A percentile compares a stretch with the other conserved stretches of the same genome.
These are phyloP conservation scores for Debaryomycetaceae sp. DNA, from an alignment of 1,139 yeast species.

Conservation along the genomic window DNA sequence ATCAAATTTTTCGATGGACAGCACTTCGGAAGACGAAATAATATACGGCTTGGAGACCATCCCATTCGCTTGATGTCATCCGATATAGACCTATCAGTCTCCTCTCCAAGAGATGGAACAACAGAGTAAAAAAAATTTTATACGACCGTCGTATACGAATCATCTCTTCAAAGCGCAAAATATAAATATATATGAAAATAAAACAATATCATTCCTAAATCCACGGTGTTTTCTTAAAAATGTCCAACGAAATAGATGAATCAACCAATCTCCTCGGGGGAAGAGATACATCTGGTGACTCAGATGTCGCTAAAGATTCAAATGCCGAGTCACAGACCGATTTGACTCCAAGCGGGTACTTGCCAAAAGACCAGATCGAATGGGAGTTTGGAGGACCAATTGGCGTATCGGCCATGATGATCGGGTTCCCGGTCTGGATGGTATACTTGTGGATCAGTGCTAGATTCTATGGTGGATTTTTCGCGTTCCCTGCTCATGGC, in stretches of 20 bases:
- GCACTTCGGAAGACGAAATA: background rate
- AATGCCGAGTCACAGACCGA: background rate
- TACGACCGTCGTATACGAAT: no score
- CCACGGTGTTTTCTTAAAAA: no score
- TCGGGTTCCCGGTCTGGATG: conserved; percentile 90
- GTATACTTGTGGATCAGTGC: conserved; percentile 96
- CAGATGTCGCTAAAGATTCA: background rate
- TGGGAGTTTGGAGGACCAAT: conserved; percentile 92
- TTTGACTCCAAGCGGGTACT: conserved; percentile 21
- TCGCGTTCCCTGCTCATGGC: conserved; percentile 64
- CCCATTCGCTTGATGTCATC: no score
- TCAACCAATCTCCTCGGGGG: background rate
- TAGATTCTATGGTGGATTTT: conserved; percentile 67
- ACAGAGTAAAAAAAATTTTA: no score
- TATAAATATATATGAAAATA: no score
- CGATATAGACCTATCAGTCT: no score
- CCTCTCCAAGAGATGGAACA: no score
- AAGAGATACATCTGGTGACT: background rate
- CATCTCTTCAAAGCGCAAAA: no score
- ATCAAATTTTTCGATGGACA: background rate
- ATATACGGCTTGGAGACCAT: conserved; percentile 14
- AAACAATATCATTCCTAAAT: no score
- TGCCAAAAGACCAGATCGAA: conserved; percentile 45
- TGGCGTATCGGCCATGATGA: conserved; percentile 94
- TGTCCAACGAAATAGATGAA: background rate